These are phyloP conservation scores for Crithidia expoeki DNA, from an alignment of 208 protist species.

Conservation along the genomic window DNA sequence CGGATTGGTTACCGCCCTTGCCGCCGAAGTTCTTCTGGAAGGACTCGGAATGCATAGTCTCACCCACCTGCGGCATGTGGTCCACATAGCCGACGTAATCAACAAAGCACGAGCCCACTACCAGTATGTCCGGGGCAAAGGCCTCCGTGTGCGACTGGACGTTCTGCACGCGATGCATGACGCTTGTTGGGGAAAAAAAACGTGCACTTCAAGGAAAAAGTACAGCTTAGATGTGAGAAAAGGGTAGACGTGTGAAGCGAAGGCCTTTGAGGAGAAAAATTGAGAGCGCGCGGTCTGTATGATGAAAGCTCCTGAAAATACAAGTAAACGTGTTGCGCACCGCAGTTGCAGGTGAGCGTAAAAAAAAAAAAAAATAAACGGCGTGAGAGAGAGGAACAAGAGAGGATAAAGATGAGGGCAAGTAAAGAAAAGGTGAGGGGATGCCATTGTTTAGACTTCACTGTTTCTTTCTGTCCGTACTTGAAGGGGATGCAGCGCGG, in stretches of 20 bases:
- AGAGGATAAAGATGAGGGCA: conserved; percentile 10
- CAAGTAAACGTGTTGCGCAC: no score
- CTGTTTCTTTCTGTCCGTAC: no score
- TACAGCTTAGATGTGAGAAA: neutral
- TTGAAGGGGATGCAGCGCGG: no score
- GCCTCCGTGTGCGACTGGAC: conserved; percentile 46
- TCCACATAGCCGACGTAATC: conserved; percentile 92
- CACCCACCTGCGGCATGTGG: conserved; percentile 86
- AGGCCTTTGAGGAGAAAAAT: neutral
- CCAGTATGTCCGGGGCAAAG: conserved; percentile 66
- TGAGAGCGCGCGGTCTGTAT: no score
- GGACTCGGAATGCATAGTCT: conserved; percentile 89
- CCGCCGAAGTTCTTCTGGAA: conserved; percentile 93
- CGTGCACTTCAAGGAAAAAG: neutral
- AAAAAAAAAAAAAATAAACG: neutral
- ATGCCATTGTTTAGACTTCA: no score
- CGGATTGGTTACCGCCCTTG: conserved; percentile 95
- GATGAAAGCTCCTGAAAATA: no score
- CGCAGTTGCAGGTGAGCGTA: neutral
- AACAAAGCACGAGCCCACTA: conserved; percentile 91
- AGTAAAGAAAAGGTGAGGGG: no score
- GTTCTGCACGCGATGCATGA: conserved; percentile 62
- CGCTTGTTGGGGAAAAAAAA: neutral
- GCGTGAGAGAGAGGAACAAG: no score
- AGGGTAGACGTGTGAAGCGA: neutral